These are phyloP conservation scores for Suillus bovinus DNA, from an alignment of 768 basidiomycete genomes.

Conservation along the genomic window DNA sequence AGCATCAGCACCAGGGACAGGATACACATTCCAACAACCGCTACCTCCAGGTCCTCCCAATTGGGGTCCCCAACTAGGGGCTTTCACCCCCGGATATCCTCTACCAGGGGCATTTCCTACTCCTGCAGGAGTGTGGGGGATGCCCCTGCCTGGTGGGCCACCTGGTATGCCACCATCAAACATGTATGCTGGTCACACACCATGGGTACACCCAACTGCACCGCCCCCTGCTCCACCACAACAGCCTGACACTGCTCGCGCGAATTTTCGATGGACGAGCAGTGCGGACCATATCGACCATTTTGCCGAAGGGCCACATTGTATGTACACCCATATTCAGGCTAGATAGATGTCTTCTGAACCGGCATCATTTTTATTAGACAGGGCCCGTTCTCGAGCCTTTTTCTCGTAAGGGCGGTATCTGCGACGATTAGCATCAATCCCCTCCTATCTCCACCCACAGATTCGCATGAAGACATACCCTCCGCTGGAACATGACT, in stretches of 20 bases:
- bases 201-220: slow-evolving; percentile 26
- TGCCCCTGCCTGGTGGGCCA: slow-evolving; percentile 13
- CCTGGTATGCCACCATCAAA: no score
- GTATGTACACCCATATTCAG: slow-evolving; percentile 30
- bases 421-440: slow-evolving; percentile 52
- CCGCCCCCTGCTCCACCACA: slow-evolving; percentile 23
- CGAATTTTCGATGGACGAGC: slow-evolving; percentile 30
- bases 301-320: slow-evolving; percentile 43
- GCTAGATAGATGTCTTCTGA: slow-evolving; percentile 13
- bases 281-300: slow-evolving; percentile 34
- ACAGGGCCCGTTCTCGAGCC: slow-evolving; percentile 74
- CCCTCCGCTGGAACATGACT: slow-evolving; percentile 76
- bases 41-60: slow-evolving; percentile 29
- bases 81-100: background rate
- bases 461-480: slow-evolving; percentile 45
- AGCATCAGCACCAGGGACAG: slow-evolving; percentile 16
- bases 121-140: slow-evolving; percentile 29
- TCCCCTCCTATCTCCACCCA: slow-evolving; percentile 55
- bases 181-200: slow-evolving; percentile 24
- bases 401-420: slow-evolving; percentile 51
- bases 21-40: slow-evolving; percentile 32
- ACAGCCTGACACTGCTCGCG: slow-evolving; percentile 25
- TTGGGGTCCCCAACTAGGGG: slow-evolving; percentile 21
- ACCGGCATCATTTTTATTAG: slow-evolving; percentile 32
- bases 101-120: slow-evolving; percentile 15